phyloP scores from a whole-genome alignment of 305 asterid genomes.

The Fraxinus paxiana region DNA sequence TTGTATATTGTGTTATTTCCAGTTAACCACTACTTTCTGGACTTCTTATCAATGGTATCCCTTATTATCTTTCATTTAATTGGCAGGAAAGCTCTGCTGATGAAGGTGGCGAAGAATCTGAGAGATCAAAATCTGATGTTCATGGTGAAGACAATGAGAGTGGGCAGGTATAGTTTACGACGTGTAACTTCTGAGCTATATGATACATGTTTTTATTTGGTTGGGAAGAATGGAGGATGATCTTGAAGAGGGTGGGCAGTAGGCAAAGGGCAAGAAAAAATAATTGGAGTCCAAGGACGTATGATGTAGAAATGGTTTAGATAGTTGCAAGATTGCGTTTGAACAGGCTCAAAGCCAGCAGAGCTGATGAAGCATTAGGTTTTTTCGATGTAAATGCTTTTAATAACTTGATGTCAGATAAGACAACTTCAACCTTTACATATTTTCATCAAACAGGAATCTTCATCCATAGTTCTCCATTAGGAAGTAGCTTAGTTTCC shows the following conservation, averaged over 20 bases:
- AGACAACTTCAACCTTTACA: background rate
- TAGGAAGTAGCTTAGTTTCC: background rate
- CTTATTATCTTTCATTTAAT: conserved; percentile 8
- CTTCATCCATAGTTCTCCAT: background rate
- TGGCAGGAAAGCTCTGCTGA: conserved; percentile 72
- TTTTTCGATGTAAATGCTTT: background rate
- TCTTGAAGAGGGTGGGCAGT: background rate
- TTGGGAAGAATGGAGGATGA: background rate
- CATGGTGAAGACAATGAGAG: conserved; percentile 64
- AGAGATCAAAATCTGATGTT: conserved; percentile 62
- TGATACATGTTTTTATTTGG: background rate
- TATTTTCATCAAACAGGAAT: background rate
- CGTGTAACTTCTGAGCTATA: background rate
- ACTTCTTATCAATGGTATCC: background rate
- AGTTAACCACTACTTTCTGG: background rate
- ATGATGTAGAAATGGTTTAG: background rate
- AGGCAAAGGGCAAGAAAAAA: background rate
- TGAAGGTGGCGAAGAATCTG: conserved; percentile 64
- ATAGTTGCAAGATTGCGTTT: background rate
- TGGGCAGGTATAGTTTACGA: conserved; percentile 43
- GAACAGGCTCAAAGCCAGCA: background rate
- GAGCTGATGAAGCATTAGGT: background rate
- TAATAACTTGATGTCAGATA: background rate
- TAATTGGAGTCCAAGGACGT: background rate
- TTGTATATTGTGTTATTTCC: background rate